A percentile compares a stretch with the other conserved stretches of the same genome.
Evolutionary conservation across 106 monocot genomes (phyloP).

Genomic region (Narthecium ossifragum): DNA sequence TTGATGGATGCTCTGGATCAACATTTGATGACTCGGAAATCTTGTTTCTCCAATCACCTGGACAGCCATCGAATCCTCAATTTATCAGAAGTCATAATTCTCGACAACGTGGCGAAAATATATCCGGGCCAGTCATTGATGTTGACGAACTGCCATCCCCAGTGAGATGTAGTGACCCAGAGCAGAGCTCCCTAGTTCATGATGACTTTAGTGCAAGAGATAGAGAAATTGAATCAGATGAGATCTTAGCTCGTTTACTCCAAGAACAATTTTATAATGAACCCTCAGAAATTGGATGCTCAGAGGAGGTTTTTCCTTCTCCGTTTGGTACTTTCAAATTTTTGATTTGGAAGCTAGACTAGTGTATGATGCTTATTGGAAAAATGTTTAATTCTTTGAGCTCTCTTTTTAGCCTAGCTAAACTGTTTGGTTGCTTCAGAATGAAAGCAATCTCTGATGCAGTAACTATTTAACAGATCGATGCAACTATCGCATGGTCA

Average conservation of each 20-base stretch:
- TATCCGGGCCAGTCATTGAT: conserved; percentile 13
- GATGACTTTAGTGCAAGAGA: conserved; percentile 23
- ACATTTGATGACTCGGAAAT: conserved; percentile 13
- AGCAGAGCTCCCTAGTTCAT: conserved; percentile 7
- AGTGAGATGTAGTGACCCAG: background rate
- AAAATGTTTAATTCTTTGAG: too few species aligned
- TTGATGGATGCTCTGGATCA: conserved; percentile 25
- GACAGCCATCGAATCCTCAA: conserved; percentile 10
- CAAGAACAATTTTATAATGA: conserved; percentile 70
- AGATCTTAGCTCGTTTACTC: conserved; percentile 55
- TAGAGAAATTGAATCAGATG: conserved; percentile 64
- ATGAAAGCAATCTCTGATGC: too few species aligned
- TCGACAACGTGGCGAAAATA: background rate
- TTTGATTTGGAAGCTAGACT: too few species aligned
- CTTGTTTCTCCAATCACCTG: conserved; percentile 8
- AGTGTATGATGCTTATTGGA: background rate
- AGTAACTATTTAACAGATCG: conserved; percentile 31
- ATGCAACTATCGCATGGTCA: conserved; percentile 50
- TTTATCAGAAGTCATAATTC: conserved; percentile 2
- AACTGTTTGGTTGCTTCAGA: too few species aligned
- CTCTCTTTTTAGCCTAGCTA: too few species aligned
- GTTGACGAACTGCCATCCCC: conserved; percentile 29
- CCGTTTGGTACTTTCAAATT: too few species aligned
- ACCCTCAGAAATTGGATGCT: conserved; percentile 15
- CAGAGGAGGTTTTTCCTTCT: conserved; percentile 35